A percentile compares a stretch with the other conserved stretches of the same genome.
Conservation (phyloP, 306 rosid species). For the Cicer arietinum region DNA sequence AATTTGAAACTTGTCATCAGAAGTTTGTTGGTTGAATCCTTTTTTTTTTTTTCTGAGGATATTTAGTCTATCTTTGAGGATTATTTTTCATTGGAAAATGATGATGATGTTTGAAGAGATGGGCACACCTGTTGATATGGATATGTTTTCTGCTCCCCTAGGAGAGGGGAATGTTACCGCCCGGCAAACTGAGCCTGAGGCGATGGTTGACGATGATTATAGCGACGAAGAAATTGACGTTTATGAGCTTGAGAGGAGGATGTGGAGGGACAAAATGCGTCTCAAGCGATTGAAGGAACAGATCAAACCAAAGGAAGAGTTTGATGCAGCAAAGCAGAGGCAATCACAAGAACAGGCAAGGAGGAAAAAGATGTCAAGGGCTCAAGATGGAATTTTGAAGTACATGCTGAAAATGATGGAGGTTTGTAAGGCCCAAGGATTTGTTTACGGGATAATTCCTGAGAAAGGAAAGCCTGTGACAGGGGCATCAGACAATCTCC, state of each 20-base stretch:
- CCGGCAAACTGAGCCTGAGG: constrained; percentile 62
- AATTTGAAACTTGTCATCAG: neutral
- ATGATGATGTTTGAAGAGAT: constrained; percentile 75
- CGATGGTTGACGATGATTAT: constrained; percentile 60
- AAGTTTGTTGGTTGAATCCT: constrained; percentile 13
- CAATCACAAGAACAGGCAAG: constrained; percentile 87
- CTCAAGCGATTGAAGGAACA: constrained; percentile 69
- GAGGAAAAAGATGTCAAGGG: constrained; percentile 91
- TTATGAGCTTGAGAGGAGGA: constrained; percentile 79
- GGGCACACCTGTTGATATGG: constrained; percentile 65
- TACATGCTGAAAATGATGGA: constrained; percentile 92
- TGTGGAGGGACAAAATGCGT: constrained; percentile 76
- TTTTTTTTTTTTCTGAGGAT: neutral
- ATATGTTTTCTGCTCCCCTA: constrained; percentile 52
- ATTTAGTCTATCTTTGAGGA: constrained; percentile 1
- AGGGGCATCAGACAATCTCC: constrained; percentile 85
- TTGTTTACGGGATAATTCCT: constrained; percentile 83
- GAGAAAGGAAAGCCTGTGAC: constrained; percentile 85
- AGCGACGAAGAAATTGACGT: constrained; percentile 72
- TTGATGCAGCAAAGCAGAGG: constrained; percentile 61
- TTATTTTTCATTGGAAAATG: constrained; percentile 23
- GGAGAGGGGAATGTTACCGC: constrained; percentile 55
- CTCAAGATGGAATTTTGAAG: constrained; percentile 85
- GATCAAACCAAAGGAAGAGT: constrained; percentile 61
- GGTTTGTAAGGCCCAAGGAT: constrained; percentile 86